Base-by-base conservation (phyloP, 345 rosid genomes). In the Citrus trifoliata region DNA sequence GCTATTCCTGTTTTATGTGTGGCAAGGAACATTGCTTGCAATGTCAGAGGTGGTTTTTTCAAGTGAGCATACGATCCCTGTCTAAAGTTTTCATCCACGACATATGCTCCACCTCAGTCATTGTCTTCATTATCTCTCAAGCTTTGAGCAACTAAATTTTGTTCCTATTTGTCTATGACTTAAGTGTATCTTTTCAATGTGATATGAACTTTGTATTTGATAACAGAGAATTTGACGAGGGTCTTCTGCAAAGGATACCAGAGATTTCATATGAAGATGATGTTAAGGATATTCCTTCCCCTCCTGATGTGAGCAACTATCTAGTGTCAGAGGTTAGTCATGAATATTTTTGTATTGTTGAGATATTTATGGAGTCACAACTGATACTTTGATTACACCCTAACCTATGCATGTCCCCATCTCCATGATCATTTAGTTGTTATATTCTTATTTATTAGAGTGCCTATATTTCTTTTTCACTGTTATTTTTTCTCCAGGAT, bases 221-320 rank as follows among this genome's bases (percentile, higher is more conserved):
- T 79, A 70, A 80, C 93, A 97, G 98, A 86, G 98, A 97, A 70
- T 97, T 93, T 70, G 99, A 97, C 70, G 99, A 97, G 82, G 89
- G 88, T 74, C 91, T 97, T 77, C 85, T 97, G 42, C 99, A 85
- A 88, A 91, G 82, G 83, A 88, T 93, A 74, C 76, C 87, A 28
- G 97, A 89, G 84, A 83, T 94, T 83, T 88, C 89, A 22, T 97
- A 92, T 83, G 98, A 97, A 86, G 93, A 92, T 84, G 95, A 97
- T 88, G 77, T 80, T 12, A 78, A 75, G 73, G 88, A 87, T 66
- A 86, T 92, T 80, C 98, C 94, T 83, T 90, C 89, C 79, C 89
- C 98, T 69, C 98, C 98, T 61, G 98, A 97, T 83, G 98, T 97
- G 87, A 90, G 99, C 93, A 91, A 86, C 83, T 94, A 90, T 86